These are phyloP conservation scores for Cutaneotrichosporon dermatis DNA, from an alignment of 1,284 basidiomycete species.

Conservation along the genomic window DNA sequence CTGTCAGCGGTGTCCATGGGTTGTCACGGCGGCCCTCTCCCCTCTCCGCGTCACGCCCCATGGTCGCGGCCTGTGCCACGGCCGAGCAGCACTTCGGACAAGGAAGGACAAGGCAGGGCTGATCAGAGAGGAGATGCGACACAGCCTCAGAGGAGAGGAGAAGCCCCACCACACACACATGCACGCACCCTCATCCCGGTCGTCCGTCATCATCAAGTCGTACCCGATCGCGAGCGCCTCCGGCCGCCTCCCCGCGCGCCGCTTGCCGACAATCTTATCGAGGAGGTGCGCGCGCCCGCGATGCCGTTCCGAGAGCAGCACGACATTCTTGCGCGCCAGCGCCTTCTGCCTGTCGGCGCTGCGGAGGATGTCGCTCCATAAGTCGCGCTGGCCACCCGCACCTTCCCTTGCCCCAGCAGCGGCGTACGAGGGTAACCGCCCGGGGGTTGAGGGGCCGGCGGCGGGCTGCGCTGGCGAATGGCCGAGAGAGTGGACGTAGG, in stretches of 20 bases:
- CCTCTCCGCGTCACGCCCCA: too few species aligned
- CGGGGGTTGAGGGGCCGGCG: too few species aligned
- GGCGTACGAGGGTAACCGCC: too few species aligned
- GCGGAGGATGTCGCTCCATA: slow-evolving; percentile 87
- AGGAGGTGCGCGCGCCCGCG: slow-evolving; percentile 41
- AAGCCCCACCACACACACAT: too few species aligned
- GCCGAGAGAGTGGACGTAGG: too few species aligned
- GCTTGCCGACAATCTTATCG: slow-evolving; percentile 16
- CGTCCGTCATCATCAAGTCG: slow-evolving; percentile 80
- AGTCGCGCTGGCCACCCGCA: slow-evolving; percentile 48
- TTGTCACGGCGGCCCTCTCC: too few species aligned
- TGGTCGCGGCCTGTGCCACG: too few species aligned
- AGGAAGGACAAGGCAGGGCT: too few species aligned
- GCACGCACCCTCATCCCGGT: slow-evolving; percentile 76
- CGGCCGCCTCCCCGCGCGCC: slow-evolving; percentile 2
- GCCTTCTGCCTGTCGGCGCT: slow-evolving; percentile 70
- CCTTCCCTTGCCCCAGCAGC: not conserved
- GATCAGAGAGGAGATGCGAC: too few species aligned
- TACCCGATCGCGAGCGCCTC: slow-evolving; percentile 78
- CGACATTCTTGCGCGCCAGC: slow-evolving; percentile 72
- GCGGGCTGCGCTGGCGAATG: too few species aligned
- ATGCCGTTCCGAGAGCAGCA: slow-evolving; percentile 61
- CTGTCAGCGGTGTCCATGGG: not conserved
- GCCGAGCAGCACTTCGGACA: too few species aligned
- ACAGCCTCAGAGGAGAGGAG: too few species aligned